phyloP scores from a whole-genome alignment of 495 filamentous ascomycete species.

The Sabuloglossum arenarium region DNA sequence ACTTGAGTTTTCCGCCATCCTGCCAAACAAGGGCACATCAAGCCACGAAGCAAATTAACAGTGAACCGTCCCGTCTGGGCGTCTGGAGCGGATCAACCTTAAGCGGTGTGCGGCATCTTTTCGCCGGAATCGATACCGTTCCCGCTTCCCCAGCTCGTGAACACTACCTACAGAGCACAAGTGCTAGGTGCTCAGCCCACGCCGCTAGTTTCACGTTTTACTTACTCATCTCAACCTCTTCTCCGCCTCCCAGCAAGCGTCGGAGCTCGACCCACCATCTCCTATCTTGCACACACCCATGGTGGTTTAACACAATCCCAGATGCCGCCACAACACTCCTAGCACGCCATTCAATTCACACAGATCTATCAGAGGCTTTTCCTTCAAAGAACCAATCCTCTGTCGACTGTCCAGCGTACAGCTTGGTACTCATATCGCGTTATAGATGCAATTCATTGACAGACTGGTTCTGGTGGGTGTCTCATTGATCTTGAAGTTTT shows the following conservation, averaged over 20 bases:
- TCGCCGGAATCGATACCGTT: neutral
- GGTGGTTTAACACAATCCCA: neutral
- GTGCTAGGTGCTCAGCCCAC: neutral
- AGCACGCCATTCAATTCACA: neutral
- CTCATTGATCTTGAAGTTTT: neutral
- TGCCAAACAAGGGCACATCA: neutral
- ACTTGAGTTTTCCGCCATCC: neutral
- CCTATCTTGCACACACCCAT: neutral
- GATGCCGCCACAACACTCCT: neutral
- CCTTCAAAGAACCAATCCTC: neutral
- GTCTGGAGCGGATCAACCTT: conserved; percentile 1
- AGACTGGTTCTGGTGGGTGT: neutral
- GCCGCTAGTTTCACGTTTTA: neutral
- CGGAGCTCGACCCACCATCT: neutral
- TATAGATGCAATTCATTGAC: neutral
- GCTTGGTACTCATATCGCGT: neutral
- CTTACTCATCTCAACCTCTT: neutral
- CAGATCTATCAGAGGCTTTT: neutral
- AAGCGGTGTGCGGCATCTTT: neutral
- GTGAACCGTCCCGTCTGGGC: neutral
- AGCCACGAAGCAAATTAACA: neutral
- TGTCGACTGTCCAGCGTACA: neutral
- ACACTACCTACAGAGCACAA: neutral
- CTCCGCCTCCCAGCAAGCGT: neutral
- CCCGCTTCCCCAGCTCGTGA: neutral